Evolutionary conservation across 2,329 filamentous ascomycete species (phyloP), one percentile per base, ranked within the genome.

Genomic region (Colletotrichum caudatum): DNA sequence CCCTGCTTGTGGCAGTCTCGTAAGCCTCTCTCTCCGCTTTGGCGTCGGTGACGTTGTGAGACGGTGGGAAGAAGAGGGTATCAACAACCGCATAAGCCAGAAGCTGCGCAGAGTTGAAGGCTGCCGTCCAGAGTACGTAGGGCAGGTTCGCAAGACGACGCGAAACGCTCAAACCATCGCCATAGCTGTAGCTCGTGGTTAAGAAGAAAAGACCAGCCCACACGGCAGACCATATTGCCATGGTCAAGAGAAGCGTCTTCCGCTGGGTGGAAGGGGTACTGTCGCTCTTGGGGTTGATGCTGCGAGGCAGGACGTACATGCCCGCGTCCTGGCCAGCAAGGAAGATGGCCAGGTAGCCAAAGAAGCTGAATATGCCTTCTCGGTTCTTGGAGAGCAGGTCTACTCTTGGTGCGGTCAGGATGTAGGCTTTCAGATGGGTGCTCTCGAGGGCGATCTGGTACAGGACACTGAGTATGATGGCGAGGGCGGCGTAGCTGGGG

Each of bases 281-380:
- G 76, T 81, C 76, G 78, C 82, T 83, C 73, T 82, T 83, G 71
- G 81, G 77, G 74, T 78, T 82, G 76, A 87, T 78, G 78, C 80
- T 83, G 71, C 90, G 81, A 3, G 94, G 93, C 48, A 98, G 88
- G 70, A 96, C 88, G 73, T 91, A 89, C 81, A 95, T 91, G 61
- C 96, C 96, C 23, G 92, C 89, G 51, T 93, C 92, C 78, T 97
- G 94, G 4, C 96, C 96, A 0, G 93, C 91, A 50, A 99, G 89
- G 81, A 98, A 99, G 71, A 99, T 98, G 58, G 95, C 93, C 57
- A 99, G 88, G 79, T 99, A 99, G 5, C 96, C 96, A 61, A 93
- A 82, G 80, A 98, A 97, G 65, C 94, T 97, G 81, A 95, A 97
- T n/a, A 99, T 87, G 0, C 96, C 96, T 81, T 99, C 96, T 35